These are phyloP conservation scores for Rhododendron simsii DNA, from an alignment of 148 eudicot species.

Conservation along the genomic window DNA sequence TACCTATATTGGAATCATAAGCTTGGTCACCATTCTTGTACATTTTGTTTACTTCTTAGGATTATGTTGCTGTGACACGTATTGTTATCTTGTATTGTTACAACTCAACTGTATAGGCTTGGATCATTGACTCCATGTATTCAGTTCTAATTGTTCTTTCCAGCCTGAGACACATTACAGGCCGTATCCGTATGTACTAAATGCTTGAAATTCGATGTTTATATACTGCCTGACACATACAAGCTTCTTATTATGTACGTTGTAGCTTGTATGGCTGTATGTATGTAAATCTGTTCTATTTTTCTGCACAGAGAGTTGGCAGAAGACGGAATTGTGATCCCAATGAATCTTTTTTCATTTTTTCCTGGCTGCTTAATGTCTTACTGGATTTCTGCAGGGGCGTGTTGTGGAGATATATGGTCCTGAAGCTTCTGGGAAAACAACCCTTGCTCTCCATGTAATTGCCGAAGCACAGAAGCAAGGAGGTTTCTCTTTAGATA, in stretches of 20 bases:
- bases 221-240: background rate
- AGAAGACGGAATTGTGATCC: background rate
- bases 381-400: slow-evolving; percentile 48
- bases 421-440: slow-evolving; percentile 99
- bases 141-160: background rate
- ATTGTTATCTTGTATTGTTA: background rate
- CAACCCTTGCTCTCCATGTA: slow-evolving; percentile 89
- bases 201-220: background rate
- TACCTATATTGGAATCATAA: background rate
- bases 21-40: background rate
- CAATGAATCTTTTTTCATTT: background rate
- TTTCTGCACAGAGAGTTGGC: background rate
- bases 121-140: background rate
- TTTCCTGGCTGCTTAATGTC: slow-evolving; percentile 1
- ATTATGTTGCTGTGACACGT: background rate
- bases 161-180: background rate
- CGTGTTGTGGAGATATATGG: slow-evolving; percentile 95
- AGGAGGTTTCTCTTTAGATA: slow-evolving; percentile 51
- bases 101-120: background rate
- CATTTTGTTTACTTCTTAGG: background rate
- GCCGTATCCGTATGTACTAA: background rate
- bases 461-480: slow-evolving; percentile 93
- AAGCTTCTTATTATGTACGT: background rate
- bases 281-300: background rate
- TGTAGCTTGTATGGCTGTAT: background rate